Conservation (phyloP, 768 basidiomycete species). For the Mycena galopus region DNA sequence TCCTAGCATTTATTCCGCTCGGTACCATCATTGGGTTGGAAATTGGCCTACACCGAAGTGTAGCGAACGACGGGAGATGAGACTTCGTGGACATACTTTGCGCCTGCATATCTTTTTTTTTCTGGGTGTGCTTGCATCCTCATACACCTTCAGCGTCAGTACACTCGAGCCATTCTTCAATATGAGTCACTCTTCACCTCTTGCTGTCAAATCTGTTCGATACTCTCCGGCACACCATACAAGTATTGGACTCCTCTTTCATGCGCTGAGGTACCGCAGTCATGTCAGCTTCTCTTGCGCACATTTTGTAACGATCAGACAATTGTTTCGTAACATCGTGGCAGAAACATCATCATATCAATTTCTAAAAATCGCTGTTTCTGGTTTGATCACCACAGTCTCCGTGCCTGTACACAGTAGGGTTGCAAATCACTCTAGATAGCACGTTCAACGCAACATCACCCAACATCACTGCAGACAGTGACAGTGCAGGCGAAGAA, state of each 20-base stretch:
- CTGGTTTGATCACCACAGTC: conserved; percentile 7
- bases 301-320: too few species aligned
- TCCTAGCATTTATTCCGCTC: neutral
- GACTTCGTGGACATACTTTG: conserved; percentile 19
- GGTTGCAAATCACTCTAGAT: neutral
- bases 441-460: conserved; percentile 14
- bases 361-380: conserved; percentile 23
- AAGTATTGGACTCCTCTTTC: neutral
- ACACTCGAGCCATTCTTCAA: conserved; percentile 15
- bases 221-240: conserved; percentile 19
- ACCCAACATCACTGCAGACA: neutral
- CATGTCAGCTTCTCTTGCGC: conserved; percentile 13
- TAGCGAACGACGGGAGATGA: neutral
- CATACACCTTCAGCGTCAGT: conserved; percentile 22
- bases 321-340: conserved; percentile 4
- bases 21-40: conserved; percentile 7
- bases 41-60: neutral
- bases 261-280: conserved; percentile 7
- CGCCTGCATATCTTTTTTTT: conserved; percentile 25
- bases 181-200: conserved; percentile 15
- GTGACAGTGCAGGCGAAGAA: neutral
- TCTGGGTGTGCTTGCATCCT: conserved; percentile 11
- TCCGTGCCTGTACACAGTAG: neutral
- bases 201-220: conserved; percentile 16
- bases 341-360: too few species aligned